Base-by-base conservation (phyloP, 345 rosid species). In the Laguncularia racemosa region DNA sequence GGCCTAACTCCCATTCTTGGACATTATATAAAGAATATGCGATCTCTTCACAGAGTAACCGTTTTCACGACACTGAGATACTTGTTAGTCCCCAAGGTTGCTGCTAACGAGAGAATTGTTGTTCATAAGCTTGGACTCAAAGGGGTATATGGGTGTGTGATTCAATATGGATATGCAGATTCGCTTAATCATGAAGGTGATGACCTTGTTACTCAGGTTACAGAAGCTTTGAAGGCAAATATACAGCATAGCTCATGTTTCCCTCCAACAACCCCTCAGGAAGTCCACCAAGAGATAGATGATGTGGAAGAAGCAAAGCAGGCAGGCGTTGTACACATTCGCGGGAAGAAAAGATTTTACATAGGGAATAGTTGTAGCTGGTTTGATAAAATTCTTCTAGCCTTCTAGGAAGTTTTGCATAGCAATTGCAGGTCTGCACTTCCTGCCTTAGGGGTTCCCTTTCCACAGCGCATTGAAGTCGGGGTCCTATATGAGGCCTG, bases 1-100 rank as follows among this genome's bases (percentile, higher is more conserved):
- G 95, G 95, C 7, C 68, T 85, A 66, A 86, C 96, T 52, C 96
- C 86, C 49, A 64, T 91, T 59, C 84, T 84, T 10, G 88, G 90
- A 51, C 95, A 86, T 58, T 86, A 79, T 62, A 69, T 88, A 3
- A 86, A 90, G 71, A 91, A 84, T 64, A 69, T 82, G 82, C 84
- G 83, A 52, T 88, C 96, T 17, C 88, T 91, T 44, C 98, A 91
- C 72, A 70, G 62, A 28, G 85, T 91, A 57, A 84, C 89, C 28
- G 71, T 88, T 54, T 88, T 91, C 16, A 88, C 85, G 19, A 81
- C 92, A 16, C 86, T 91, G 51, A 63, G 72, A 52, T 84, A 82
- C 76, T 26, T 80, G 60, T 57, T 82, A 67, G 86, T 80, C 64
- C 84, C 92, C 0, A 85, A 74, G 64, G 92, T 85, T 48, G 73